These are phyloP conservation scores for Zhuliangozyma blackwelliae DNA, from an alignment of 1,139 yeast species.

Conservation along the genomic window DNA sequence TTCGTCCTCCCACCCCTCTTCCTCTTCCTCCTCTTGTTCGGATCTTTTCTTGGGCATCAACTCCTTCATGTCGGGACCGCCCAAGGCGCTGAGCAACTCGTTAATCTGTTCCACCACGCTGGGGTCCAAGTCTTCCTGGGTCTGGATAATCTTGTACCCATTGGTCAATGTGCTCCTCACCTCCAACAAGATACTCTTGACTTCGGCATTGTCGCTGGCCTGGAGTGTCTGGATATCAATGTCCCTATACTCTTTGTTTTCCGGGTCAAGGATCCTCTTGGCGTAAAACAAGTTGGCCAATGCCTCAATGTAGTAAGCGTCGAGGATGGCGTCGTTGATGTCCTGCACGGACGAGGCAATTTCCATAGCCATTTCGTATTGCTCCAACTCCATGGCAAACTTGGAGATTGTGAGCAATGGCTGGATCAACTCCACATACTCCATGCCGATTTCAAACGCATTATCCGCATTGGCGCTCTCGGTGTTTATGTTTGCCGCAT, in stretches of 20 bases:
- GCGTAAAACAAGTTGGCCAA: constrained; percentile 63
- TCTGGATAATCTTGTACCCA: constrained; percentile 48
- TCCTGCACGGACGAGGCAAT: constrained; percentile 63
- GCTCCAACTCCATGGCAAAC: constrained; percentile 72
- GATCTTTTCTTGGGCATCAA: constrained; percentile 40
- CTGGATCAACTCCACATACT: constrained; percentile 60
- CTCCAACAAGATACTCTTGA: constrained; percentile 35
- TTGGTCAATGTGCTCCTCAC: constrained; percentile 53
- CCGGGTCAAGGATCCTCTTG: constrained; percentile 28
- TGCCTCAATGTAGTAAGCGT: constrained; percentile 77
- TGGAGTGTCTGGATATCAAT: constrained; percentile 30
- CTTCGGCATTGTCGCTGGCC: constrained; percentile 23
- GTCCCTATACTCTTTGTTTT: constrained; percentile 46
- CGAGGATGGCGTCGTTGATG: constrained; percentile 78
- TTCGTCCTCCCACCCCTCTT: constrained; percentile 45
- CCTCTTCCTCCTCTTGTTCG: constrained; percentile 38
- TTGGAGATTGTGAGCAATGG: constrained; percentile 69
- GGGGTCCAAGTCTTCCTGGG: constrained; percentile 47
- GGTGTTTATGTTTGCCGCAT: constrained; percentile 26
- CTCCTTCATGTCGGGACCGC: constrained; percentile 53
- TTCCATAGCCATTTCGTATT: constrained; percentile 59
- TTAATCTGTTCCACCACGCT: constrained; percentile 54
- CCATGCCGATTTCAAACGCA: constrained; percentile 41
- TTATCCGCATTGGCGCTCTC: constrained; percentile 21
- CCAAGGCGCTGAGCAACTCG: constrained; percentile 48